Conservation (phyloP, 2,329 filamentous ascomycete genomes). For the Aureobasidium subglaciale region DNA sequence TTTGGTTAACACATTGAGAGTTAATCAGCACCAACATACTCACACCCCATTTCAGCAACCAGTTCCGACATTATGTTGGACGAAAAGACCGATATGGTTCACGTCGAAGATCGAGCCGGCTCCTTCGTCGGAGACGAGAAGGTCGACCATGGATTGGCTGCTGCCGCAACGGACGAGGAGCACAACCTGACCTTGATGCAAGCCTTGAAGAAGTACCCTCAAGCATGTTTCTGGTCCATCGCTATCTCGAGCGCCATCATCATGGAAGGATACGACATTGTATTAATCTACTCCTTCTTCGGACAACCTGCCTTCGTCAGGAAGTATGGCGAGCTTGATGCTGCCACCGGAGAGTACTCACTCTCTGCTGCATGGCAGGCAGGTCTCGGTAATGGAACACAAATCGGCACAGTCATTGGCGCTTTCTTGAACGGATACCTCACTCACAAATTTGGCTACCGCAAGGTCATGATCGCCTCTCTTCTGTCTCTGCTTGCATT, state of each 20-base stretch:
- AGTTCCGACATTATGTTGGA: neutral
- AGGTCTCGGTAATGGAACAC: slow-evolving; percentile 21
- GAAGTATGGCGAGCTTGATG: slow-evolving; percentile 48
- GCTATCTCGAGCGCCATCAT: slow-evolving; percentile 55
- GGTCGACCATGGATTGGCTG: neutral
- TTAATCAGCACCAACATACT: neutral
- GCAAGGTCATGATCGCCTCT: slow-evolving; percentile 7
- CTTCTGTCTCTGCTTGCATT: slow-evolving; percentile 29
- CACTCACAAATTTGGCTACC: slow-evolving; percentile 4
- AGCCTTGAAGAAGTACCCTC: slow-evolving; percentile 36
- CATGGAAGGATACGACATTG: slow-evolving; percentile 57
- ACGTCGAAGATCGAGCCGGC: neutral
- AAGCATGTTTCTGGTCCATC: slow-evolving; percentile 48
- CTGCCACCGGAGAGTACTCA: slow-evolving; percentile 32
- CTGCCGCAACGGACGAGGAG: slow-evolving; percentile 6
- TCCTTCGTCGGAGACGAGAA: slow-evolving; percentile 1
- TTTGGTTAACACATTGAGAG: neutral
- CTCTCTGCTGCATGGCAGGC: slow-evolving; percentile 35
- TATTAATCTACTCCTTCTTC: slow-evolving; percentile 57
- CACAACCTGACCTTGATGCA: slow-evolving; percentile 12
- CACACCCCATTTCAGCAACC: neutral
- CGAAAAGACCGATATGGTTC: neutral
- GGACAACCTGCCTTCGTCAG: slow-evolving; percentile 51
- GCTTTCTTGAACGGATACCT: slow-evolving; percentile 9
- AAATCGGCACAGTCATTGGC: slow-evolving; percentile 3